phyloP scores from a whole-genome alignment of 805 yeast genomes.

The Tetrapisispora arboricola region DNA sequence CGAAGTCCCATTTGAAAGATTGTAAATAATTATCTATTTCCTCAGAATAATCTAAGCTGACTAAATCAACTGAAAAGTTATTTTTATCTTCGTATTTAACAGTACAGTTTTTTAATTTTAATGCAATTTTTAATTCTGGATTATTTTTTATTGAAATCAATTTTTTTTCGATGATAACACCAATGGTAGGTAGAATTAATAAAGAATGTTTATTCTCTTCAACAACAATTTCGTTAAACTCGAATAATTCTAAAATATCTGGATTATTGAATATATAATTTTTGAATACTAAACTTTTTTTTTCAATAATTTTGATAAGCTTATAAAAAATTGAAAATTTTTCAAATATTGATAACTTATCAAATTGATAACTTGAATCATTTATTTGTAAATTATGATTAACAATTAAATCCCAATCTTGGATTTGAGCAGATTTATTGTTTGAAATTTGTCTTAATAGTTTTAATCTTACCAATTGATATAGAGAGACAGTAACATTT shows the following conservation, averaged over 20 bases:
- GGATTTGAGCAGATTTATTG: slow-evolving; percentile 15
- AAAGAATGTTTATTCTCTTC: slow-evolving; percentile 10
- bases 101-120: slow-evolving; percentile 24
- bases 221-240: slow-evolving; percentile 15
- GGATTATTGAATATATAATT: slow-evolving; percentile 21
- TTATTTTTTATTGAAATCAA: slow-evolving; percentile 4
- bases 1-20: slow-evolving; percentile 13
- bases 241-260: slow-evolving; percentile 10
- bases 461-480: slow-evolving; percentile 11
- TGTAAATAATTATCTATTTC: slow-evolving; percentile 24
- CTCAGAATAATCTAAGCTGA: slow-evolving; percentile 23
- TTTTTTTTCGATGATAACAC: slow-evolving; percentile 15
- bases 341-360: slow-evolving; percentile 9
- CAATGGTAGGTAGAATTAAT: slow-evolving; percentile 19
- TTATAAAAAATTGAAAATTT: slow-evolving; percentile 22
- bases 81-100: slow-evolving; percentile 14
- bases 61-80: slow-evolving; percentile 12
- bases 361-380: slow-evolving; percentile 5
- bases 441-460: slow-evolving; percentile 18
- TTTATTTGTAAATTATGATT: slow-evolving; percentile 12
- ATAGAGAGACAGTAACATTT: slow-evolving; percentile 6
- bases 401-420: slow-evolving; percentile 21
- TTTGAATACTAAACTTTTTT: slow-evolving; percentile 20
- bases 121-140: slow-evolving; percentile 13
- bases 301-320: slow-evolving; percentile 23